Base-by-base conservation (phyloP, 2,329 filamentous ascomycete species). In the Thielaviopsis populi region DNA sequence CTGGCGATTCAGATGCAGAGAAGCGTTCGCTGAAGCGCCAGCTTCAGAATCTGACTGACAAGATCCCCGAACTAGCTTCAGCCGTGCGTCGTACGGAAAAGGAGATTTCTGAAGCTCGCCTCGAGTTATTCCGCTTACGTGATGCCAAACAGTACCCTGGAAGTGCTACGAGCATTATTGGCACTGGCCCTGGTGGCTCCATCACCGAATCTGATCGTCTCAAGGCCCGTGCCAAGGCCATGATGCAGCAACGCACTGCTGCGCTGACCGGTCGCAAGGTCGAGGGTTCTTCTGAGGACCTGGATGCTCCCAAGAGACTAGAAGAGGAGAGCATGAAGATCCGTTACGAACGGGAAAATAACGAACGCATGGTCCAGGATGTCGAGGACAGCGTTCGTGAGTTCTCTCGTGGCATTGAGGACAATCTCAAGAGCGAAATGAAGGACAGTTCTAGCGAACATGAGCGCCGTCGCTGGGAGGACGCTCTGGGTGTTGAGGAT, bases 161-260 rank as follows among this genome's bases (percentile, higher is more conserved):
- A 68, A 89, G 87, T 71, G 86, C 89, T 10, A 80, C 87, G 22
- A 81, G 85, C 37, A 90, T 99, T 67, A 83, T 97, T 66, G 94
- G 94, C 56, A 97, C 92, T 67, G 94, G 94, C 10, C 92, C 91
- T 65, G 92, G 92, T 53, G 94, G 94, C 62, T 77, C 84, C 54
- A 84, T 99, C 50, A 99, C 94, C 0, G 94, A 99, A 74, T 88
- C 90, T 2, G 94, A 99, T 75, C 85, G 92, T 63, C 83, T 97
- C 68, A 97, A 96, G 77, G 94, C 94, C 42, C 85, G 91, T 69
- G 92, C 94, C 40, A 95, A 91, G 76, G 92, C 92, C 46, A 95
- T 96, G 85, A 99, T 99, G 94, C 92, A 97, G 76, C 91, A 96
- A 71, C 87, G 94, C 66, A 91, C 94, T 69, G 94, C 94, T 64